Conservation (phyloP, 1,139 yeast genomes). For the Meyerozyma athensensis region DNA sequence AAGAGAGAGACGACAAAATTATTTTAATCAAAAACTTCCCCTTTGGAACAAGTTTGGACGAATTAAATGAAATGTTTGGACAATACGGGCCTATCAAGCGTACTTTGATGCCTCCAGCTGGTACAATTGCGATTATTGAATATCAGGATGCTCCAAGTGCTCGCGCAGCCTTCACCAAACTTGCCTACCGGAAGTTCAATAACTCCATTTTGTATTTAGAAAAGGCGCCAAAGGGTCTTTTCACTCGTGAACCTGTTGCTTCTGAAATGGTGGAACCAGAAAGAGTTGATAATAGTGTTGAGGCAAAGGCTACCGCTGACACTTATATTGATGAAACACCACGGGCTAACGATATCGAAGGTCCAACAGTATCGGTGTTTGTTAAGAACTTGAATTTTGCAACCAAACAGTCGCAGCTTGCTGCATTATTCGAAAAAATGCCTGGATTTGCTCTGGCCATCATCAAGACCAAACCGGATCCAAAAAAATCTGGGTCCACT, state of each 20-base stretch:
- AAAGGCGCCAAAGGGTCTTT: conserved; percentile 86
- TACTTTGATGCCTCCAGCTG: conserved; percentile 92
- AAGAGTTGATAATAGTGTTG: conserved; percentile 22
- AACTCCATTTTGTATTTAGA: conserved; percentile 84
- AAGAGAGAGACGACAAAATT: conserved; percentile 76
- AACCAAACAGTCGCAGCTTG: conserved; percentile 58
- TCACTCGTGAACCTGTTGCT: conserved; percentile 52
- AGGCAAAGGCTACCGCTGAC: conserved; percentile 15
- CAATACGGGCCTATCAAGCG: conserved; percentile 78
- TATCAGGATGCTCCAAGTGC: conserved; percentile 81
- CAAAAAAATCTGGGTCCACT: conserved; percentile 59
- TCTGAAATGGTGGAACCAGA: conserved; percentile 24
- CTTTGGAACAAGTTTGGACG: conserved; percentile 74
- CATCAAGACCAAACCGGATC: conserved; percentile 85
- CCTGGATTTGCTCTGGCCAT: conserved; percentile 81
- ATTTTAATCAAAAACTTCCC: conserved; percentile 88
- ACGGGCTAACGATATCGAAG: conserved; percentile 41
- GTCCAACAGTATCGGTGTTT: conserved; percentile 80
- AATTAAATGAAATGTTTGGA: conserved; percentile 74
- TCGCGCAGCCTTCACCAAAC: conserved; percentile 81
- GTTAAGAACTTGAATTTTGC: conserved; percentile 88
- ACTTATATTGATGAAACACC: conserved; percentile 17
- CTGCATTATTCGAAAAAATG: conserved; percentile 59
- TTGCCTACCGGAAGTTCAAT: conserved; percentile 83
- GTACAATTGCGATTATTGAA: conserved; percentile 94